phyloP scores from a whole-genome alignment of 208 protist species.

The Phytomonas serpens region DNA sequence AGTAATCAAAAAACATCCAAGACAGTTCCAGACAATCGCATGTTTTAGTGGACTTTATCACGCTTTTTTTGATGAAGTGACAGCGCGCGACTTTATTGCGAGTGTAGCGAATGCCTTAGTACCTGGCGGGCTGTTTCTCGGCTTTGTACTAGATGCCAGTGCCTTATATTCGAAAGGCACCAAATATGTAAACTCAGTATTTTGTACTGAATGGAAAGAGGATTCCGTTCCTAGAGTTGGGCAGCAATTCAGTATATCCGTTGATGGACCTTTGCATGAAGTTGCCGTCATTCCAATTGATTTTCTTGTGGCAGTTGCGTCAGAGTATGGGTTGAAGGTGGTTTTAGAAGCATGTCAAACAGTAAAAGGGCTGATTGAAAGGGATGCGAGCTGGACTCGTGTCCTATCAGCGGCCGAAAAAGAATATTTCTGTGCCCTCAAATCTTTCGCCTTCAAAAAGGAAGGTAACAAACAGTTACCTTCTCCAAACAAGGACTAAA shows the following conservation, averaged over 20 bases:
- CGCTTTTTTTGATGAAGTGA: slow-evolving; percentile 54
- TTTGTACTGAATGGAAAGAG: slow-evolving; percentile 54
- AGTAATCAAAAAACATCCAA: slow-evolving; percentile 66
- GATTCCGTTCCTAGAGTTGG: slow-evolving; percentile 60
- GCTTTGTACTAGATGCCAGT: slow-evolving; percentile 60
- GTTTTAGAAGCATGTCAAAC: slow-evolving; percentile 64
- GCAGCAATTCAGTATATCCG: slow-evolving; percentile 30
- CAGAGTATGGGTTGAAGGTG: slow-evolving; percentile 49
- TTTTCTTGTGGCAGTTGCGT: slow-evolving; percentile 65
- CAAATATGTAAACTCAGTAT: slow-evolving; percentile 48
- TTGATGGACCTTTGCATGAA: slow-evolving; percentile 32
- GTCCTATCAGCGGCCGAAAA: slow-evolving; percentile 63
- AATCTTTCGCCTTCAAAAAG: slow-evolving; percentile 78
- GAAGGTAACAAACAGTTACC: slow-evolving; percentile 31
- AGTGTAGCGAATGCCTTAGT: slow-evolving; percentile 78
- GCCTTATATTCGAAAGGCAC: slow-evolving; percentile 48
- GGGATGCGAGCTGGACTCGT: slow-evolving; percentile 68
- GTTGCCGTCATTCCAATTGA: slow-evolving; percentile 76
- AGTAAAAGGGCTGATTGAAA: slow-evolving; percentile 66
- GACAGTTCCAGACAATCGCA: slow-evolving; percentile 76
- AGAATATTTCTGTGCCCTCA: slow-evolving; percentile 58
- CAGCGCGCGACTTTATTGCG: slow-evolving; percentile 51
- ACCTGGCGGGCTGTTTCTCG: slow-evolving; percentile 67
- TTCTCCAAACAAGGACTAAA: slow-evolving; percentile 3
- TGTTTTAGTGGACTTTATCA: slow-evolving; percentile 74